Evolutionary conservation across 2,329 filamentous ascomycete genomes (phyloP), one percentile per base, ranked within the genome.

Genomic region (Dendryphion nanum): DNA sequence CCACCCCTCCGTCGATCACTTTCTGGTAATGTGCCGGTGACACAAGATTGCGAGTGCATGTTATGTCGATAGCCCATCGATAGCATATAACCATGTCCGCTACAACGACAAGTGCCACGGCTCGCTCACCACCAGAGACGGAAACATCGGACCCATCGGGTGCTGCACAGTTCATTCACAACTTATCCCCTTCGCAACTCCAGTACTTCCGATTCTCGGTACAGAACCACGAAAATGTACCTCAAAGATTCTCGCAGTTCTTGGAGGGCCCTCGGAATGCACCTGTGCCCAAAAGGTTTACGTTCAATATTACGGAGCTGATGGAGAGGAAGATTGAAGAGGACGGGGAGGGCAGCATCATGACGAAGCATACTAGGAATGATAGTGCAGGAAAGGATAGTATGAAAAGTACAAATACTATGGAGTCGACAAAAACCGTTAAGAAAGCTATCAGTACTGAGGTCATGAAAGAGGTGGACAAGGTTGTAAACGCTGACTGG

Each of bases 221-320:
- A 10, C 47, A 47, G 8, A 1, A 35, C 2, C 38, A 41, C 15
- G 18, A 21, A 16, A 32, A 41, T 24, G 41, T 33, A 15, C 49
- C 49, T 5, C 39, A 53, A 7, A 42, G 51, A 17, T 45, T 47
- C 15, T 50, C 47, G 4, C 40, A 48, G 19, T 55, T 49, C 30
- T 32, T 55, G 4, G 47, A 55, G 30, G 37, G 24, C 10, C 51
- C 51, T 2, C 28, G 51, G 14, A 19, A 26, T 16, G 38, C 42
- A n/a, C 50, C 49, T 3, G 44, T 55, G 8, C 49, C 51, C 7
- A 47, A 55, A 14, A 35, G 50, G 18, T 55, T 55, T 28, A 47
- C 42, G 3, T 51, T 55, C 30, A 44, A 49, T 17, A 15, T 16
- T 12, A 7, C 8, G 16, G 43, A 45, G 5, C 24, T 51, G 18